Percentiles rank a stretch among this genome's conserved stretches.
Conservation (phyloP, 108 stramenopile genomes). For the Chaetoceros muelleri region DNA sequence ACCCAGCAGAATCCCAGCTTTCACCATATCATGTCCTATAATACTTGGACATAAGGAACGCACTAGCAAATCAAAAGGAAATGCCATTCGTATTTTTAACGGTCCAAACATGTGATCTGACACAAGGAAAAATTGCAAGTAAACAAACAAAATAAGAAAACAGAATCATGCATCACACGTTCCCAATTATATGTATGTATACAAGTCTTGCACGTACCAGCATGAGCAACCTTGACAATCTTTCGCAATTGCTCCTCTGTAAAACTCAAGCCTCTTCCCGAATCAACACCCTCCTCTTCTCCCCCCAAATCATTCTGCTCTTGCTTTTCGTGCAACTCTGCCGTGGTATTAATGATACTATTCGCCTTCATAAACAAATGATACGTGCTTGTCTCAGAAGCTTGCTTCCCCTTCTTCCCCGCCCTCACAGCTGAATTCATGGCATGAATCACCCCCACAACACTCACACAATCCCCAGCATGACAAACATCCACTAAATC, state of each 20-base stretch:
- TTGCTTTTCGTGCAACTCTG: slow-evolving; percentile 28
- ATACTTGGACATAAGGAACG: slow-evolving; percentile 90
- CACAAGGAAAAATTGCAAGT: too few relatives aligned
- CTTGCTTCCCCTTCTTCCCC: slow-evolving; percentile 74
- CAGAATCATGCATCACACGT: too few relatives aligned
- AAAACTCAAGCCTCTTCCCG: slow-evolving; percentile 21
- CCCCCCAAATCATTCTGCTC: slow-evolving; percentile 4
- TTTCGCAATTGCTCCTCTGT: slow-evolving; percentile 56
- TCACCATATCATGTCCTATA: slow-evolving; percentile 95
- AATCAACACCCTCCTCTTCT: slow-evolving; percentile 6
- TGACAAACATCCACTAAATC: slow-evolving; percentile 92
- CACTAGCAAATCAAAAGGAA: slow-evolving; percentile 89
- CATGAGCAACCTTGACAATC: slow-evolving; percentile 73
- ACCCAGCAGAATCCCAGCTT: slow-evolving; percentile 92
- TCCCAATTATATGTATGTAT: too few relatives aligned
- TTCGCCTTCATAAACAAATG: slow-evolving; percentile 84
- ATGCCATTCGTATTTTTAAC: slow-evolving; percentile 62
- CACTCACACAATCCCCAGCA: slow-evolving; percentile 88
- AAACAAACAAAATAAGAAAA: too few relatives aligned
- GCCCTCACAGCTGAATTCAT: slow-evolving; percentile 81
- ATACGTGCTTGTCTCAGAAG: slow-evolving; percentile 75
- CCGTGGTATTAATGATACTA: slow-evolving; percentile 64
- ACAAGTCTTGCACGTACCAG: too few relatives aligned
- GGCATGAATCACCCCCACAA: slow-evolving; percentile 81
- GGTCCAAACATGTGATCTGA: slow-evolving; percentile 72